Evolutionary conservation across 108 stramenopile genomes (phyloP).

Genomic region (Cyclotella atomus): DNA sequence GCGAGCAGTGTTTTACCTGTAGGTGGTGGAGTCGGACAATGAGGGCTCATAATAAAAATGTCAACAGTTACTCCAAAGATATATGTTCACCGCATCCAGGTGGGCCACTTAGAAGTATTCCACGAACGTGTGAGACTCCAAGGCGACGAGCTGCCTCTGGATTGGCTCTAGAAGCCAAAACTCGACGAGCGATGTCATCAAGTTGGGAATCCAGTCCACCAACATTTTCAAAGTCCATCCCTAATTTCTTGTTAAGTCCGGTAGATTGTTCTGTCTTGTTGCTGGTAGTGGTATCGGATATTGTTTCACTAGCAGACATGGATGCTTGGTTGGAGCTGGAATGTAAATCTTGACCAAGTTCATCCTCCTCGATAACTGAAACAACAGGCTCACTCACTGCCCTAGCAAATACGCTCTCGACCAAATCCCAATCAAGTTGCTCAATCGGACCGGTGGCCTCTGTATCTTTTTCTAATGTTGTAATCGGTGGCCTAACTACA

Average conservation of each 20-base stretch:
- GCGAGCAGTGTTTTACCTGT: conserved; percentile 91
- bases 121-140: conserved; percentile 86
- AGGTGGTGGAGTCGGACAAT: conserved; percentile 15
- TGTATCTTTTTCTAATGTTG: conserved; percentile 46
- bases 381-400: conserved; percentile 17
- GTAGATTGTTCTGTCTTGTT: background rate
- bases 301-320: no score
- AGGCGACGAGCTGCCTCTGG: conserved; percentile 87
- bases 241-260: conserved; percentile 64
- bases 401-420: conserved; percentile 34
- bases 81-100: conserved; percentile 63
- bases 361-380: conserved; percentile 5
- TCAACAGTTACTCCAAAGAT: background rate
- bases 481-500: conserved; percentile 74
- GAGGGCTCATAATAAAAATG: no score
- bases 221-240: conserved; percentile 81
- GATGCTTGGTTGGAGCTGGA: background rate
- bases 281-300: conserved; percentile 6
- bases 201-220: conserved; percentile 81
- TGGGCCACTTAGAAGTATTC: conserved; percentile 74
- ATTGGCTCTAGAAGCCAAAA: conserved; percentile 85
- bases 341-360: background rate
- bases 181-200: conserved; percentile 81
- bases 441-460: conserved; percentile 38
- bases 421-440: conserved; percentile 42